These are phyloP conservation scores for Fragilariopsis cylindrus DNA, from an alignment of 108 stramenopile genomes.

Conservation along the genomic window DNA sequence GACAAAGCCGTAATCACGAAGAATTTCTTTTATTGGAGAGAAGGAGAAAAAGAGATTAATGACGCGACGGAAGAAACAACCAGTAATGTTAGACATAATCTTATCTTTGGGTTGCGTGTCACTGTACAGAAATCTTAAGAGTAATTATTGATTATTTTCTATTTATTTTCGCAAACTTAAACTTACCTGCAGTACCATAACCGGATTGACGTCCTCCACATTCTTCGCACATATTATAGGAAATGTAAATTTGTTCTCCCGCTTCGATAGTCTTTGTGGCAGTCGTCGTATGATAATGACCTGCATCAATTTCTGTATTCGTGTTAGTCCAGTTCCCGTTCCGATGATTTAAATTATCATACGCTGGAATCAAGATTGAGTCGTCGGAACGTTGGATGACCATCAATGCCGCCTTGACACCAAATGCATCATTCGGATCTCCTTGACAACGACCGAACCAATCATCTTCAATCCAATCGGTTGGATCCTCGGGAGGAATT, in stretches of 20 bases:
- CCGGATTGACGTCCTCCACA: constrained; percentile 25
- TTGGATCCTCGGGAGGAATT: constrained; percentile 16
- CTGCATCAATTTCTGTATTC: constrained; percentile 14
- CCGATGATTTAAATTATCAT: constrained; percentile 60
- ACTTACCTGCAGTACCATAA: constrained; percentile 38
- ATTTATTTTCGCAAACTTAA: not conserved
- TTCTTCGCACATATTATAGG: constrained; percentile 51
- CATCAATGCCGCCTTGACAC: constrained; percentile 27
- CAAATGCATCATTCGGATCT: constrained; percentile 1
- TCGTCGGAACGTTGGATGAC: constrained; percentile 55
- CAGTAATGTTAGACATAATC: too few relatives aligned
- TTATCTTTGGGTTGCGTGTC: not conserved
- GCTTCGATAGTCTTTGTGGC: constrained; percentile 44
- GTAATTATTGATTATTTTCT: not conserved
- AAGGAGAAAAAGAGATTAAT: not conserved
- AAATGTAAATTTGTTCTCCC: constrained; percentile 64
- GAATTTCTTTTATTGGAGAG: constrained; percentile 51
- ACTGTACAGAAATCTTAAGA: not conserved
- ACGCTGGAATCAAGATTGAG: constrained; percentile 54
- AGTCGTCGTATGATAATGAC: constrained; percentile 24
- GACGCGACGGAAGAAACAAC: not conserved
- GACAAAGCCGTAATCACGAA: constrained; percentile 67
- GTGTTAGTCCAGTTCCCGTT: constrained; percentile 36
- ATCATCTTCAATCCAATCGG: constrained; percentile 8
- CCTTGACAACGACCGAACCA: constrained; percentile 6